phyloP scores from a whole-genome alignment of 768 basidiomycete genomes.

The Stropharia rugosoannulata region DNA sequence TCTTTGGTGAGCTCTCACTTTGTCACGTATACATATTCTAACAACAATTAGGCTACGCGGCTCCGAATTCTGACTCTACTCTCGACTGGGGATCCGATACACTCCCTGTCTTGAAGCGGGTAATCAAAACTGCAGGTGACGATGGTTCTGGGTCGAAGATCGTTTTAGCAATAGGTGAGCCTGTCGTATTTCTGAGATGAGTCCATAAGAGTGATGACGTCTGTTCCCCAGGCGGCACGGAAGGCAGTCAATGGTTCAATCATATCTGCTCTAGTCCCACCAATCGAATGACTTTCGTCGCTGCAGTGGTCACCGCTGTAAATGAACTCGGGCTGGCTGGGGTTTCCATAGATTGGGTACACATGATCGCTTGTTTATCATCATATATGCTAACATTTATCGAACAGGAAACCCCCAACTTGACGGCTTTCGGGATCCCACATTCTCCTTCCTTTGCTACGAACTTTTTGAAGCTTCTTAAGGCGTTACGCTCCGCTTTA shows the following conservation, averaged over 20 bases:
- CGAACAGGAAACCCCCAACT: slow-evolving; percentile 66
- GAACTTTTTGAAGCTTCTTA: slow-evolving; percentile 61
- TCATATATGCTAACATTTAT: not conserved
- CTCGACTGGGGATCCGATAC: slow-evolving; percentile 53
- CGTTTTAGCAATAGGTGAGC: slow-evolving; percentile 62
- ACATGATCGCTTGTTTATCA: not conserved
- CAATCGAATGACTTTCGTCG: slow-evolving; percentile 51
- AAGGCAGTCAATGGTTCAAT: slow-evolving; percentile 62
- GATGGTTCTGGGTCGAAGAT: slow-evolving; percentile 59
- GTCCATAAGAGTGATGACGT: not conserved
- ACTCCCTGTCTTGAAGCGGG: slow-evolving; percentile 46
- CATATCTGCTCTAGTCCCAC: slow-evolving; percentile 43
- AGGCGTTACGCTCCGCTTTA: slow-evolving; percentile 51
- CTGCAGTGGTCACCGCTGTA: slow-evolving; percentile 50
- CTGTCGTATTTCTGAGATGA: slow-evolving; percentile 18
- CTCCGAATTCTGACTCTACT: slow-evolving; percentile 52
- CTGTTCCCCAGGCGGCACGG: slow-evolving; percentile 53
- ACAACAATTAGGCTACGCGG: slow-evolving; percentile 41
- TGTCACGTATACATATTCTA: not conserved
- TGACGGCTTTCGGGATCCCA: slow-evolving; percentile 57
- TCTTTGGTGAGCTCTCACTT: slow-evolving; percentile 46
- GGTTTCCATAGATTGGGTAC: slow-evolving; percentile 58
- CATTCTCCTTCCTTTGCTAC: slow-evolving; percentile 54
- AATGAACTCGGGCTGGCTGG: slow-evolving; percentile 61
- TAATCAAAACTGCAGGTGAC: slow-evolving; percentile 54